Evolutionary conservation across 2,329 filamentous ascomycete species (phyloP).

Genomic region (Knoxdaviesia capensis): DNA sequence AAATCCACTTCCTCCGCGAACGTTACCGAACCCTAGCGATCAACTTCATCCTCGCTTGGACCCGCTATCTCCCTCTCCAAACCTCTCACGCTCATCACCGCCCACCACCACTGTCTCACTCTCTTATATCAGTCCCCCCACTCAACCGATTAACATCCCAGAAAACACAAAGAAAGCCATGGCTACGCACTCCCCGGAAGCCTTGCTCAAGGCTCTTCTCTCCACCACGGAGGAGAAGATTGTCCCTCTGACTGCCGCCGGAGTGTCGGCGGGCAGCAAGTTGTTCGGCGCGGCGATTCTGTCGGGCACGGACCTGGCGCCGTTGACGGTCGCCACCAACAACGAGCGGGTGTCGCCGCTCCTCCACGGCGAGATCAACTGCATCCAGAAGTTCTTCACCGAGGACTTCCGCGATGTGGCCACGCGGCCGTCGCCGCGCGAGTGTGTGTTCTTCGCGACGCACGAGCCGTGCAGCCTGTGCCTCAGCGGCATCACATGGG

Average conservation of each 20-base stretch:
- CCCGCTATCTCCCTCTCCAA: too few species aligned
- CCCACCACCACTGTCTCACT: too few species aligned
- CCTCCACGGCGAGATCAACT: slow-evolving; percentile 39
- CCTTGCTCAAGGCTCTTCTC: slow-evolving; percentile 19
- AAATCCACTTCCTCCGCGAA: too few species aligned
- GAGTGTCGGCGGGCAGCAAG: slow-evolving; percentile 31
- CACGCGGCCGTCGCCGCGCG: slow-evolving; percentile 18
- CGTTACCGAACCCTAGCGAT: too few species aligned
- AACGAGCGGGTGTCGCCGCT: slow-evolving; percentile 32
- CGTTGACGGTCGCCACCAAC: slow-evolving; percentile 31
- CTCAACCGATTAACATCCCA: too few species aligned
- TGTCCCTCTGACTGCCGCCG: slow-evolving; percentile 26
- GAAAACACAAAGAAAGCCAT: too few species aligned
- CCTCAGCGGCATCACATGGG: slow-evolving; percentile 36
- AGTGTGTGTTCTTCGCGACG: slow-evolving; percentile 37
- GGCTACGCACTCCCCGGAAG: too few species aligned
- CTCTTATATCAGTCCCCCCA: too few species aligned
- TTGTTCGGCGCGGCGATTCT: slow-evolving; percentile 37
- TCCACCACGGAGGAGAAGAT: slow-evolving; percentile 22
- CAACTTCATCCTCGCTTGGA: too few species aligned
- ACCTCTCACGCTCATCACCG: too few species aligned
- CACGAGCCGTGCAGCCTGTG: slow-evolving; percentile 39
- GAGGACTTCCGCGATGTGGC: slow-evolving; percentile 13
- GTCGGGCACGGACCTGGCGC: slow-evolving; percentile 16
- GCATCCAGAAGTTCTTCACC: slow-evolving; percentile 36